phyloP scores from a whole-genome alignment of 1,139 yeast genomes.

The Hemisphaericaspora xylofermentans region DNA sequence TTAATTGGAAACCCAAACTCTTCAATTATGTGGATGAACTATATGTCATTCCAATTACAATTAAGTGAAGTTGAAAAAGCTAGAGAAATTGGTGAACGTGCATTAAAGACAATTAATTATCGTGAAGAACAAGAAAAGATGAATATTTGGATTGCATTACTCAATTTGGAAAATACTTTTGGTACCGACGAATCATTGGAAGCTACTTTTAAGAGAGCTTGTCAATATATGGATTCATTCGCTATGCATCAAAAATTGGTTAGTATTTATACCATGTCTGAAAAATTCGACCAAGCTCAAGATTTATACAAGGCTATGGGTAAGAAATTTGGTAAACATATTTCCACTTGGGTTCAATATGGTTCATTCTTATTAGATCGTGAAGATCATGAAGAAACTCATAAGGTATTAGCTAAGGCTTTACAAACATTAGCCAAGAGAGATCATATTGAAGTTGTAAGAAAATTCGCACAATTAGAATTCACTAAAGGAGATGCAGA shows the following conservation, averaged over 20 bases:
- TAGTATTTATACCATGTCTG: slow-evolving; percentile 72
- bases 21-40: slow-evolving; percentile 94
- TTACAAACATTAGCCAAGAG: slow-evolving; percentile 71
- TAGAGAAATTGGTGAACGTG: slow-evolving; percentile 89
- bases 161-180: slow-evolving; percentile 90
- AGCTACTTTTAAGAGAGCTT: slow-evolving; percentile 75
- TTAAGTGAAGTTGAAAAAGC: slow-evolving; percentile 93
- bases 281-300: slow-evolving; percentile 68
- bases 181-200: slow-evolving; percentile 84
- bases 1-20: slow-evolving; percentile 91
- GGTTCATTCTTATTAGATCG: slow-evolving; percentile 74
- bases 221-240: slow-evolving; percentile 88
- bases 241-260: slow-evolving; percentile 78
- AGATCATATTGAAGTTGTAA: slow-evolving; percentile 76
- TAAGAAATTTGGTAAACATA: slow-evolving; percentile 78
- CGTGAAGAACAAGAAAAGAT: slow-evolving; percentile 92
- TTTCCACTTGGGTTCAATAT: slow-evolving; percentile 74
- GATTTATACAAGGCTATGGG: slow-evolving; percentile 62
- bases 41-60: slow-evolving; percentile 96
- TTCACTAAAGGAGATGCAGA: slow-evolving; percentile 85
- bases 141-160: slow-evolving; percentile 93
- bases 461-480: slow-evolving; percentile 88
- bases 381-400: slow-evolving; percentile 57
- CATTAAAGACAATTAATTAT: slow-evolving; percentile 83
- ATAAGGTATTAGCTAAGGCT: slow-evolving; percentile 69